Evolutionary conservation across 2,329 filamentous ascomycete species (phyloP).

Genomic region (Rachicladosporium sp.): DNA sequence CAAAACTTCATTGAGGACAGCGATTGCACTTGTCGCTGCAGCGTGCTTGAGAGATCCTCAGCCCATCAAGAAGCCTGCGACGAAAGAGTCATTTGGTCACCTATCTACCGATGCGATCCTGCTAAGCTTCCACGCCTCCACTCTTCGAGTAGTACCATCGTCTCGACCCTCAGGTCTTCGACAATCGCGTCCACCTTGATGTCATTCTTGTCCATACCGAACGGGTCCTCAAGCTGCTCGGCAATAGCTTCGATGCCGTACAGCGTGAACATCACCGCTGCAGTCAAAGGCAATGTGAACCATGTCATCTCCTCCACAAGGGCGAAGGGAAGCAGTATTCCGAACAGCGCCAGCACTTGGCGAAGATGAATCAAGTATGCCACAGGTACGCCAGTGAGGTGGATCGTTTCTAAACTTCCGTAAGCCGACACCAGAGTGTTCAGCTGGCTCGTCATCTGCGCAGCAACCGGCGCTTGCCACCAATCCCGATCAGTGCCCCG

Average conservation of each 20-base stretch:
- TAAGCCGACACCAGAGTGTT: constrained; percentile 47
- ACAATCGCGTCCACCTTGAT: constrained; percentile 57
- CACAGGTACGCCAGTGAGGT: constrained; percentile 51
- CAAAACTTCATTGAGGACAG: too few species aligned
- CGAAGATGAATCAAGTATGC: constrained; percentile 54
- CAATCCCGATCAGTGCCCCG: constrained; percentile 43
- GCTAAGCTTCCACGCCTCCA: constrained; percentile 30
- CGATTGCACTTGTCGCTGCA: too few species aligned
- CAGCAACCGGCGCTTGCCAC: constrained; percentile 48
- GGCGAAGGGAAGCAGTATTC: constrained; percentile 49
- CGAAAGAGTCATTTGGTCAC: too few species aligned
- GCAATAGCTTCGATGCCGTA: constrained; percentile 51
- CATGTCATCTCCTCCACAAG: constrained; percentile 51
- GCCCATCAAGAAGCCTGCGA: too few species aligned
- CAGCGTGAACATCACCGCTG: constrained; percentile 49
- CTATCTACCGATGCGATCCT: too few species aligned
- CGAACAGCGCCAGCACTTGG: constrained; percentile 51
- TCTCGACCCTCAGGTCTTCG: constrained; percentile 45
- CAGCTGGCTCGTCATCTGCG: constrained; percentile 45
- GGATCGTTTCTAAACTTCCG: constrained; percentile 53
- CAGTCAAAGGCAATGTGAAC: constrained; percentile 49
- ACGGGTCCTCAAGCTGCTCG: constrained; percentile 52
- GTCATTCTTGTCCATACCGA: constrained; percentile 53
- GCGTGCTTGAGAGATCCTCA: too few species aligned
- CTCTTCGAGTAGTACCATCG: constrained; percentile 45